Conservation (phyloP, 352 stramenopile genomes). For the Pythium utonaiense region DNA sequence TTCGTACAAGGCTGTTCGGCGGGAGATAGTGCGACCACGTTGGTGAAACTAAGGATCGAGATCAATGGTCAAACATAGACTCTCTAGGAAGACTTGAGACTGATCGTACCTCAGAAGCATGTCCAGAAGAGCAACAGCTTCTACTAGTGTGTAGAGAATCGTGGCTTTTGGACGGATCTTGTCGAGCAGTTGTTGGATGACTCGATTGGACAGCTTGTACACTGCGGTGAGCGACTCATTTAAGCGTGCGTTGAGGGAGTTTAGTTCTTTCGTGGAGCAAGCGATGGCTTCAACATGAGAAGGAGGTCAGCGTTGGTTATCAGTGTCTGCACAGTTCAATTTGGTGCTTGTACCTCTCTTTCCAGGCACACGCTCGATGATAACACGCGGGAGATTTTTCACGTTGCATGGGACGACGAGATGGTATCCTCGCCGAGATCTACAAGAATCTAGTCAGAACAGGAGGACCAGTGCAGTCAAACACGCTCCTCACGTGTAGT, state of each 20-base stretch:
- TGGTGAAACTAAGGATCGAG: conserved; percentile 69
- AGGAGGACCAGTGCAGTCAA: neutral
- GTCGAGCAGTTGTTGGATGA: conserved; percentile 81
- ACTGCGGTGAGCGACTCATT: conserved; percentile 80
- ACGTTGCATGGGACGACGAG: conserved; percentile 53
- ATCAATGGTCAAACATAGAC: neutral
- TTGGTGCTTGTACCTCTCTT: conserved; percentile 51
- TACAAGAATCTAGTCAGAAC: conserved; percentile 14
- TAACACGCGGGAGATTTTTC: conserved; percentile 45
- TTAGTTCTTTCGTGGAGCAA: conserved; percentile 87
- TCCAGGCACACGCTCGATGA: conserved; percentile 64
- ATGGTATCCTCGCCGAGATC: conserved; percentile 68
- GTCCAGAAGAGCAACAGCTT: conserved; percentile 89
- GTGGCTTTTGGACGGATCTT: conserved; percentile 71
- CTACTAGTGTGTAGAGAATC: conserved; percentile 82
- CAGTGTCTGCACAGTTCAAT: too few relatives aligned
- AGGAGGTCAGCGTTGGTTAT: neutral
- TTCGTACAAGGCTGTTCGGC: conserved; percentile 66
- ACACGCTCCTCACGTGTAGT: conserved; percentile 59
- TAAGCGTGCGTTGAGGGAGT: conserved; percentile 79
- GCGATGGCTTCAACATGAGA: conserved; percentile 52
- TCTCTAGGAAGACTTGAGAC: neutral
- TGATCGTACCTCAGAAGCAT: conserved; percentile 84
- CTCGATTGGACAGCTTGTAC: conserved; percentile 86
- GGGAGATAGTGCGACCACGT: conserved; percentile 77